phyloP scores from a whole-genome alignment of 768 basidiomycete species.

The Melanogaster broomeanus region DNA sequence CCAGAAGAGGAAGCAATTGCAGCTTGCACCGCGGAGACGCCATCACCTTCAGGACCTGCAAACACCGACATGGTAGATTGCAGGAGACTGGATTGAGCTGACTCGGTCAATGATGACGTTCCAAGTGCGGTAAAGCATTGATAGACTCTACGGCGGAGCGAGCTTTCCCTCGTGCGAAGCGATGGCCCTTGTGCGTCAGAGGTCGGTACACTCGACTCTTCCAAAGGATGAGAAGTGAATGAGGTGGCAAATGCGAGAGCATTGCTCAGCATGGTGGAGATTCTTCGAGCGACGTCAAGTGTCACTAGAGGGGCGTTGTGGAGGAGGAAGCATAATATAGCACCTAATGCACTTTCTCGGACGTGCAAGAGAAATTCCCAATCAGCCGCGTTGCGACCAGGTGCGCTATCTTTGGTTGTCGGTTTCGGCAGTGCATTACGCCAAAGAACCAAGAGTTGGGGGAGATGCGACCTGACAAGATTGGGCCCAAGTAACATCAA shows the following conservation, averaged over 20 bases:
- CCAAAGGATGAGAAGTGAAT: conserved; percentile 71
- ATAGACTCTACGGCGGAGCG: conserved; percentile 82
- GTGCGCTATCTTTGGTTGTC: conserved; percentile 78
- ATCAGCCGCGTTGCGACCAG: conserved; percentile 69
- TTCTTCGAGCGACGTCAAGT: conserved; percentile 86
- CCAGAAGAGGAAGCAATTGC: conserved; percentile 88
- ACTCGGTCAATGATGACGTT: conserved; percentile 74
- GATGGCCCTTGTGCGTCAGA: conserved; percentile 46
- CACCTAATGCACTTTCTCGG: conserved; percentile 85
- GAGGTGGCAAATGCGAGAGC: conserved; percentile 86
- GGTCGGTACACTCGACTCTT: conserved; percentile 58
- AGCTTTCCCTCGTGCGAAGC: conserved; percentile 77
- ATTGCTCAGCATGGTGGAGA: conserved; percentile 85
- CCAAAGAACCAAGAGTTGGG: conserved; percentile 95
- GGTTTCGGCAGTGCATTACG: conserved; percentile 96
- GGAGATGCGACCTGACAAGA: conserved; percentile 91
- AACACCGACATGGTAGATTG: conserved; percentile 82
- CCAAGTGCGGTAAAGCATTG: conserved; percentile 89
- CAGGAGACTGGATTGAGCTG: conserved; percentile 77
- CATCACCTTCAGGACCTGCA: conserved; percentile 83
- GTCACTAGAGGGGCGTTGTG: conserved; percentile 83
- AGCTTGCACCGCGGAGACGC: conserved; percentile 85
- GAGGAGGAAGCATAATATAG: conserved; percentile 84
- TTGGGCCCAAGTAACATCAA: conserved; percentile 92
- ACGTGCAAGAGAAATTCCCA: conserved; percentile 93